Conservation (phyloP, 495 filamentous ascomycete genomes). For the Hypoxylon cercidicola region DNA sequence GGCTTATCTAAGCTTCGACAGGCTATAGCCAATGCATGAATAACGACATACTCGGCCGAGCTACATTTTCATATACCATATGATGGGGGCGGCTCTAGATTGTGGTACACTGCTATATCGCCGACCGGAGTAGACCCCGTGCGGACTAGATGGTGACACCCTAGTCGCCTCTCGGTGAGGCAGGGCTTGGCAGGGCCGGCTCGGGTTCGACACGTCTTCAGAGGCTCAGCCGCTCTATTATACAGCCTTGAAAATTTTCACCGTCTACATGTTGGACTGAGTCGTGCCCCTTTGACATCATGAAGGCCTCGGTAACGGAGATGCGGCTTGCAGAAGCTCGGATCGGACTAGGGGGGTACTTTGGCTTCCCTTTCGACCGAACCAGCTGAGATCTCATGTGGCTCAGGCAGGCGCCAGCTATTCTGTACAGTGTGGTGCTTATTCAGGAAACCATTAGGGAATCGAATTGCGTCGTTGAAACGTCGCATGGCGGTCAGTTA, state of each 20-base stretch:
- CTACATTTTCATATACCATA: background rate
- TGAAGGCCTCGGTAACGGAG: background rate
- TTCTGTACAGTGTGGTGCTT: no score
- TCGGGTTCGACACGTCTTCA: background rate
- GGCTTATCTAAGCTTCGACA: constrained; percentile 29
- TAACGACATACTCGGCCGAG: background rate
- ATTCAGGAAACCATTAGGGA: no score
- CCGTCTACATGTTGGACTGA: background rate
- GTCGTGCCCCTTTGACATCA: background rate
- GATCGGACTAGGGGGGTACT: background rate
- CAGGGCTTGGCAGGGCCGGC: background rate
- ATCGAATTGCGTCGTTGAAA: background rate
- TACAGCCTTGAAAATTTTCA: background rate
- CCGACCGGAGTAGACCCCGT: background rate
- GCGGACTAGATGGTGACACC: background rate
- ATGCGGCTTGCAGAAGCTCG: background rate
- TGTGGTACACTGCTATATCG: background rate
- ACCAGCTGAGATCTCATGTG: background rate
- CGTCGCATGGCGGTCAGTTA: background rate
- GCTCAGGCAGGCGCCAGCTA: background rate
- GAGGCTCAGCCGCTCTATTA: background rate
- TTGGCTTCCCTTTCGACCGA: background rate
- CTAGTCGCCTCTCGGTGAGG: background rate
- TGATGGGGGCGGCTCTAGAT: background rate
- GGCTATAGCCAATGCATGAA: constrained; percentile 3